A percentile compares a stretch with the other conserved stretches of the same genome.
phyloP scores from a whole-genome alignment of 2,329 filamentous ascomycete species.

The Malbranchea cinnamomea region DNA sequence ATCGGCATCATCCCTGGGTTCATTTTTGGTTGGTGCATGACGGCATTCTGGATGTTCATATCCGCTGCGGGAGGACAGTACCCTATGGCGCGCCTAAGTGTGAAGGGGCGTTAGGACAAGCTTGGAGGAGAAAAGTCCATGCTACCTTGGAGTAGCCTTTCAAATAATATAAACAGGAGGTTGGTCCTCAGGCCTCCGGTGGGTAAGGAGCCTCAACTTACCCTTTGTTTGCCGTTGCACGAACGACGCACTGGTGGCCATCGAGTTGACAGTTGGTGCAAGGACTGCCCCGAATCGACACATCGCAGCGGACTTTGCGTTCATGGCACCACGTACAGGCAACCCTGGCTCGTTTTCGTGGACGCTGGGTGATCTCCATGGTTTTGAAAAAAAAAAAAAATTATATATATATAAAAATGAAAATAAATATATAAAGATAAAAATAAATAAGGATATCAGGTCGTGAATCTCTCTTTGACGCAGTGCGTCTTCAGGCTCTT shows the following conservation, averaged over 20 bases:
- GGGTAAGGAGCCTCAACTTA: conserved; percentile 24
- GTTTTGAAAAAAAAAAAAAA: not conserved
- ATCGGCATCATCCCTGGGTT: conserved; percentile 1
- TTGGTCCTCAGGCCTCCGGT: conserved; percentile 39
- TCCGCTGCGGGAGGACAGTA: not conserved
- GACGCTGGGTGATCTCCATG: conserved; percentile 3
- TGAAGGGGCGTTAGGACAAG: not conserved
- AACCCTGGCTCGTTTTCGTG: conserved; percentile 16
- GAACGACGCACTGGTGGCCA: conserved; percentile 12
- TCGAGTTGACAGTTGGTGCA: conserved; percentile 15
- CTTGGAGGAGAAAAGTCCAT: conserved; percentile 1
- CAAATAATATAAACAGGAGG: conserved; percentile 30
- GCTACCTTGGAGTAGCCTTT: conserved; percentile 8
- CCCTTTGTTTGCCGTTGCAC: conserved; percentile 19
- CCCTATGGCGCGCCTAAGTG: not conserved
- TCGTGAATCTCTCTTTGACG: too few species aligned
- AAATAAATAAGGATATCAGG: conserved; percentile 2
- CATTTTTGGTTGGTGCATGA: conserved; percentile 2
- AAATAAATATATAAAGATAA: conserved; percentile 2
- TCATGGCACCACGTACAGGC: conserved; percentile 22
- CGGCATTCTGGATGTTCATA: not conserved
- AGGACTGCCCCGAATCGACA: conserved; percentile 30
- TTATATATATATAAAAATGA: conserved; percentile 2
- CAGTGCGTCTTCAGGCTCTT: too few species aligned
- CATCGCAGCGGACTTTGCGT: conserved; percentile 36